A percentile compares a stretch with the other conserved stretches of the same genome.
Conservation (phyloP, 2,329 filamentous ascomycete genomes). For the Lizonia empirigonia region DNA sequence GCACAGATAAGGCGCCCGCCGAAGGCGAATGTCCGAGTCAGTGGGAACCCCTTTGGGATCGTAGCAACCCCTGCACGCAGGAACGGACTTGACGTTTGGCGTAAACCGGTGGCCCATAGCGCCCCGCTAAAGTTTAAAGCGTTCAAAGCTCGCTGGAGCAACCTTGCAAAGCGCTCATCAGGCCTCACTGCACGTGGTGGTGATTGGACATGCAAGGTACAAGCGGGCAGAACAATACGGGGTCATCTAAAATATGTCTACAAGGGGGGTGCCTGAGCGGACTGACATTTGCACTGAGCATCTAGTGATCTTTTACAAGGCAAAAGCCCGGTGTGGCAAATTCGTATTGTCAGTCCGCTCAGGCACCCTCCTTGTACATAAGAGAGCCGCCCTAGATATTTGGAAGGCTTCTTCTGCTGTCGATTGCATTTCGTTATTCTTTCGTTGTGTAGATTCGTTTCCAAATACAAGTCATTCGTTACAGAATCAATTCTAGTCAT, state of each 20-base stretch:
- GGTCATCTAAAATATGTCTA: constrained; percentile 16
- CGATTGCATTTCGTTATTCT: constrained; percentile 1
- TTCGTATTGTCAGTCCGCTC: too few relatives aligned
- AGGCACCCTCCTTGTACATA: too few relatives aligned
- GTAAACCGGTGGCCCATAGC: constrained; percentile 22
- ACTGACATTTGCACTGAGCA: too few relatives aligned
- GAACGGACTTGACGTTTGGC: constrained; percentile 18
- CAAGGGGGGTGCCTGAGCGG: too few relatives aligned
- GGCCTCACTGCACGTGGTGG: constrained; percentile 13
- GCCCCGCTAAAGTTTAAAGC: constrained; percentile 20
- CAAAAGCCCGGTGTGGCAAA: too few relatives aligned
- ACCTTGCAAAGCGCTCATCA: constrained; percentile 10
- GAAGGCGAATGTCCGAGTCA: constrained; percentile 15
- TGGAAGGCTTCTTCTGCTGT: not conserved
- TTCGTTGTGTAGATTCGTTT: constrained; percentile 5
- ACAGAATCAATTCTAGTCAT: constrained; percentile 26
- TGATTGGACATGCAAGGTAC: constrained; percentile 21
- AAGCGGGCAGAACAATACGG: constrained; percentile 22
- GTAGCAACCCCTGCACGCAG: constrained; percentile 20
- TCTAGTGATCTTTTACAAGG: too few relatives aligned
- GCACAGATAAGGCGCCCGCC: constrained; percentile 3
- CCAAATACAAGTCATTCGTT: constrained; percentile 5
- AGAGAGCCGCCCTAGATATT: constrained; percentile 13
- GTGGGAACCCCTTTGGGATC: constrained; percentile 1
- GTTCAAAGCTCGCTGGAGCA: constrained; percentile 5